Conservation (phyloP, 495 filamentous ascomycete genomes). For the Evernia prunastri region DNA sequence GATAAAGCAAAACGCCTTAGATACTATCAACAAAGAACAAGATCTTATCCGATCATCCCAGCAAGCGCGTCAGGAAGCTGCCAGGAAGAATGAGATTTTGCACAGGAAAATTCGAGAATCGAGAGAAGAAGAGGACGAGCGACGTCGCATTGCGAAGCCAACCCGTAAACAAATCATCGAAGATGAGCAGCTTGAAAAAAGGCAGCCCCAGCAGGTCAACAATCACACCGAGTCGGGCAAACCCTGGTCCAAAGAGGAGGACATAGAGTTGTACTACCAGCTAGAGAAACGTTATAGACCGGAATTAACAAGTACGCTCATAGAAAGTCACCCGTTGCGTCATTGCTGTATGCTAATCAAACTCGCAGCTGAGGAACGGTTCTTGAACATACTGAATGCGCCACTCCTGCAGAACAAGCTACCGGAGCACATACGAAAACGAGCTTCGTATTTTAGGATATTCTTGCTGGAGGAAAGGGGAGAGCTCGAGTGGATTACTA, state of each 20-base stretch:
- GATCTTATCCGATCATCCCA: neutral
- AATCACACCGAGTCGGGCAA: neutral
- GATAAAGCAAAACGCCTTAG: constrained; percentile 5
- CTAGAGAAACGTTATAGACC: constrained; percentile 8
- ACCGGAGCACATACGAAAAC: constrained; percentile 23
- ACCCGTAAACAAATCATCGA: neutral
- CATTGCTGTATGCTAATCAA: constrained; percentile 1
- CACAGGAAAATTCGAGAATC: neutral
- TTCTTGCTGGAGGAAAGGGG: constrained; percentile 13
- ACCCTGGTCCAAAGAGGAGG: constrained; percentile 15
- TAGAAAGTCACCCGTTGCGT: neutral
- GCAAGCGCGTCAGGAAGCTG: neutral
- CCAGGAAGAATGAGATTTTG: neutral
- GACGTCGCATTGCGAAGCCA: neutral
- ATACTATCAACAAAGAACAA: neutral
- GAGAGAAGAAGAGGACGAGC: constrained; percentile 1
- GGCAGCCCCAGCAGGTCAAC: neutral
- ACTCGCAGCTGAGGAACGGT: constrained; percentile 20
- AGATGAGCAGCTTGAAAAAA: neutral
- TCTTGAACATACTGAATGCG: constrained; percentile 19
- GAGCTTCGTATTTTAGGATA: constrained; percentile 19
- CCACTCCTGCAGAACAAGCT: constrained; percentile 25
- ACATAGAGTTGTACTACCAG: constrained; percentile 12
- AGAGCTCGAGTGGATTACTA: constrained; percentile 8
- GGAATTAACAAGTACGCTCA: constrained; percentile 14